A percentile compares a stretch with the other conserved stretches of the same genome.
Conservation (phyloP, 345 rosid species). For the Populus pruinosa region DNA sequence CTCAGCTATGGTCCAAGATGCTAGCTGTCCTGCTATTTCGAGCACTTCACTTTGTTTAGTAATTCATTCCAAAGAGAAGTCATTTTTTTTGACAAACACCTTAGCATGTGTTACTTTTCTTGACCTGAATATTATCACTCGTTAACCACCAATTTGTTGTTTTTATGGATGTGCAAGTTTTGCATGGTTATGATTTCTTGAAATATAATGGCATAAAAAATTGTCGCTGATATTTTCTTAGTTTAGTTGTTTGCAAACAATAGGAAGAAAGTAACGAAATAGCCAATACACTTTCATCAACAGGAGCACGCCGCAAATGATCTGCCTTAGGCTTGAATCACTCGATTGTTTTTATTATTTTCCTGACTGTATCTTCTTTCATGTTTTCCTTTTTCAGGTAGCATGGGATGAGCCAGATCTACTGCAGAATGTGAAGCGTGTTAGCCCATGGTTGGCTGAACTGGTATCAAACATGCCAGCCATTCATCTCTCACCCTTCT, state of each 20-base stretch:
- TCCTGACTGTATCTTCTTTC: background rate
- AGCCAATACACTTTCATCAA: background rate
- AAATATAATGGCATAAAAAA: too few relatives aligned
- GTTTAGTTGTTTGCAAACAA: background rate
- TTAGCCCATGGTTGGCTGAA: conserved; percentile 94
- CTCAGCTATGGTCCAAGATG: background rate
- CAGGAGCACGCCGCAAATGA: background rate
- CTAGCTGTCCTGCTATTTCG: background rate
- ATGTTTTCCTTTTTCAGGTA: conserved; percentile 48
- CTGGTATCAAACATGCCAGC: conserved; percentile 75
- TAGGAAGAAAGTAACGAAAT: background rate
- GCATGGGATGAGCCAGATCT: conserved; percentile 99
- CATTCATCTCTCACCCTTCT: conserved; percentile 64
- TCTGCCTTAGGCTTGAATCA: conserved; percentile 10
- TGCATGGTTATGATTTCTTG: too few relatives aligned
- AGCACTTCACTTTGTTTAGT: too few relatives aligned
- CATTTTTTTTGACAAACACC: too few relatives aligned
- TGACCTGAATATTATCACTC: background rate
- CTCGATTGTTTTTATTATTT: background rate
- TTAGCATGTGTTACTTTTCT: too few relatives aligned
- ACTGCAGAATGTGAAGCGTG: conserved; percentile 90
- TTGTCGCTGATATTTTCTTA: background rate
- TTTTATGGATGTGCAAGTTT: background rate
- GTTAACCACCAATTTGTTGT: background rate
- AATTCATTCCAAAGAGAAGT: too few relatives aligned